These are phyloP conservation scores for Helminthosporium solani DNA, from an alignment of 2,329 filamentous ascomycete genomes.

Conservation along the genomic window DNA sequence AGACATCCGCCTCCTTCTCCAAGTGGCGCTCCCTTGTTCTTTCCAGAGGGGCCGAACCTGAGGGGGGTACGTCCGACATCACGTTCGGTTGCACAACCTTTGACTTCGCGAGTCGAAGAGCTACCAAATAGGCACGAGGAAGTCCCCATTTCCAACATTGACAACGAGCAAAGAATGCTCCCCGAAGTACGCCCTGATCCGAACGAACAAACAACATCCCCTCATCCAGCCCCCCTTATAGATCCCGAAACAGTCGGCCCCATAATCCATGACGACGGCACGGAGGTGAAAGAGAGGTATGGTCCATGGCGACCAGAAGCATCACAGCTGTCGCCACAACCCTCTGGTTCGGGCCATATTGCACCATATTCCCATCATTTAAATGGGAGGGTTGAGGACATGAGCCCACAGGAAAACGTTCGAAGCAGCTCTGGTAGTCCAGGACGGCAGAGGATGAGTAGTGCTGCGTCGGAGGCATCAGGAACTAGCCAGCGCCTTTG, in stretches of 20 bases:
- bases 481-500: neutral
- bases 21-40: neutral
- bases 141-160: neutral
- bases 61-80: neutral
- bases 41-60: neutral
- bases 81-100: neutral
- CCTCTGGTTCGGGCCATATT: neutral
- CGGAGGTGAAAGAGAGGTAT: neutral
- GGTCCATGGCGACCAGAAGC: neutral
- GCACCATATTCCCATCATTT: neutral
- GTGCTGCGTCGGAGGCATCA: neutral
- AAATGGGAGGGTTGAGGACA: neutral
- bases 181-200: neutral
- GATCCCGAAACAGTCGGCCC: neutral
- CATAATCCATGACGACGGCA: slow-evolving; percentile 2
- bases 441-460: neutral
- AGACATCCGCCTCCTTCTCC: neutral
- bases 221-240: neutral
- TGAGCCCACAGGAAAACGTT: neutral
- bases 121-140: neutral
- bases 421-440: too few species aligned
- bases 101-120: neutral
- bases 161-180: neutral
- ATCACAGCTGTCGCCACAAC: neutral
- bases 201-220: neutral